Evolutionary conservation across 495 filamentous ascomycete genomes (phyloP).

Genomic region (Penicillium alfredii): DNA sequence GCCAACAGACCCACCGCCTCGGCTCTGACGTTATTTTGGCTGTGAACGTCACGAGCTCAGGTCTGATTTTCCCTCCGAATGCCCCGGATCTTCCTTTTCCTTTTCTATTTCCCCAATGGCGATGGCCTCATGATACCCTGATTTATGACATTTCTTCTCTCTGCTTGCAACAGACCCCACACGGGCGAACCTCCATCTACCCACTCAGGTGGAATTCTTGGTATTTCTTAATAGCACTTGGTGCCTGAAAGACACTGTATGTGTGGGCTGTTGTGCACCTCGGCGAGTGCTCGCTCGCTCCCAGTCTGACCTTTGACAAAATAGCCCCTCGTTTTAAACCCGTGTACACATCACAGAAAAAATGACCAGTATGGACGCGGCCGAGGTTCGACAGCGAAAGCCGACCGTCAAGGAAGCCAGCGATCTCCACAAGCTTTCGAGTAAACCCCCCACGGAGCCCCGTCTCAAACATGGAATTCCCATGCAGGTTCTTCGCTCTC

Average conservation of each 20-base stretch:
- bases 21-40: slow-evolving; percentile 4
- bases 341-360: too few species aligned
- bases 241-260: too few species aligned
- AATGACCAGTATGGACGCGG: slow-evolving; percentile 34
- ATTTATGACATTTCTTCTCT: too few species aligned
- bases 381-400: slow-evolving; percentile 41
- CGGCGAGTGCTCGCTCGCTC: too few species aligned
- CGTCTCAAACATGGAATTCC: slow-evolving; percentile 61
- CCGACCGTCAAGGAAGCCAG: slow-evolving; percentile 11
- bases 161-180: slow-evolving; percentile 1
- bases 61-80: too few species aligned
- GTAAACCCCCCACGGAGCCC: slow-evolving; percentile 28
- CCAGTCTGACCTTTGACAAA: too few species aligned
- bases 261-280: too few species aligned
- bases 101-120: not conserved
- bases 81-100: not conserved
- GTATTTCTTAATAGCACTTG: too few species aligned
- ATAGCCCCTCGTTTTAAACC: too few species aligned
- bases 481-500: slow-evolving; percentile 58
- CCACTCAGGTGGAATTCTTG: slow-evolving; percentile 1
- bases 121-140: not conserved
- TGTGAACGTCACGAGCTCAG: not conserved
- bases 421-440: slow-evolving; percentile 20
- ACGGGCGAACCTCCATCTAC: not conserved
- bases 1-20: slow-evolving; percentile 12